These are phyloP conservation scores for Dothistroma septosporum DNA, from an alignment of 2,329 filamentous ascomycete genomes.

Conservation along the genomic window DNA sequence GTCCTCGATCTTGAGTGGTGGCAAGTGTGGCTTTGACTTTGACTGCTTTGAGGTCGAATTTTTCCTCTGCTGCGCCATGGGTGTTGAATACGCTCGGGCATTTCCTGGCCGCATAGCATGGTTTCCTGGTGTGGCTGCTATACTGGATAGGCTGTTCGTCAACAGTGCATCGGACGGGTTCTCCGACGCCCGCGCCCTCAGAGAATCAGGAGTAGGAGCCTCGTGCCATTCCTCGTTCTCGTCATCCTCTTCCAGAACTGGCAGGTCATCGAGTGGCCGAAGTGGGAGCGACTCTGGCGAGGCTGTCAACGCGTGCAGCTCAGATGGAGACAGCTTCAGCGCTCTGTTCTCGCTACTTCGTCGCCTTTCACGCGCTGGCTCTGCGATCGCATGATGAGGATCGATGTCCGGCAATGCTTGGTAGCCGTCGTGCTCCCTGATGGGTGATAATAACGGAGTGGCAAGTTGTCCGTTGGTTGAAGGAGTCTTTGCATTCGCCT, in stretches of 20 bases:
- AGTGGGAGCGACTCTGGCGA: slow-evolving; percentile 23
- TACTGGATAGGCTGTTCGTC: slow-evolving; percentile 4
- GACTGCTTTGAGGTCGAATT: slow-evolving; percentile 13
- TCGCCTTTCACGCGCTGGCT: slow-evolving; percentile 3
- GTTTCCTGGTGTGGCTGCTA: slow-evolving; percentile 9
- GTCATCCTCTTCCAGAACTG: slow-evolving; percentile 9
- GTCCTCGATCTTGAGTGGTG: slow-evolving; percentile 27
- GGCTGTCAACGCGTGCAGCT: slow-evolving; percentile 19
- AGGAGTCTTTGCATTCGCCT: slow-evolving; percentile 2
- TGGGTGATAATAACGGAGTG: slow-evolving; percentile 19
- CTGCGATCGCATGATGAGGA: neutral
- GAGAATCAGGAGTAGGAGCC: slow-evolving; percentile 3
- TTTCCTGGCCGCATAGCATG: neutral
- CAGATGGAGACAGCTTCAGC: slow-evolving; percentile 16
- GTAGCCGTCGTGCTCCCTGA: slow-evolving; percentile 11
- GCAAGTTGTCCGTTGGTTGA: slow-evolving; percentile 15
- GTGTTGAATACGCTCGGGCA: slow-evolving; percentile 12
- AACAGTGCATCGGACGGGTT: slow-evolving; percentile 1
- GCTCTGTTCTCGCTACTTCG: slow-evolving; percentile 19
- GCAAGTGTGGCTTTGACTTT: slow-evolving; percentile 16
- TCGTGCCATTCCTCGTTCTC: slow-evolving; percentile 13
- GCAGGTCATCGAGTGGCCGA: slow-evolving; percentile 15
- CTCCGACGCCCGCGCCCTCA: neutral
- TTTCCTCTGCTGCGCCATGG: slow-evolving; percentile 11
- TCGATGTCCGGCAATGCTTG: slow-evolving; percentile 8